phyloP scores from a whole-genome alignment of 2,329 filamentous ascomycete species.

The Diplodia corticola region DNA sequence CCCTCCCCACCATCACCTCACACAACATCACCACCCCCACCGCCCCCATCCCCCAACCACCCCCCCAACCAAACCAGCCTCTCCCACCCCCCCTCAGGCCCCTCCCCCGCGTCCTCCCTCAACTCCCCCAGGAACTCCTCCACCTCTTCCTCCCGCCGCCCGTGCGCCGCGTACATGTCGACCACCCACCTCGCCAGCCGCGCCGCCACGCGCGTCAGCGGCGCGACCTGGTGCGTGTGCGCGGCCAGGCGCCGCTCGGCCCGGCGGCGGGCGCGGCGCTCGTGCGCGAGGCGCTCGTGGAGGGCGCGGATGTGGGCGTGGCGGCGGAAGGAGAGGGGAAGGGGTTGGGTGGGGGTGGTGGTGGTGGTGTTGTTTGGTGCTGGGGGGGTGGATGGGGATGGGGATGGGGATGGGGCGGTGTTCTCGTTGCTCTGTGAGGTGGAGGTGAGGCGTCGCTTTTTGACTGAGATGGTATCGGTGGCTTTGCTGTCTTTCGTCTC shows the following conservation, averaged over 20 bases:
- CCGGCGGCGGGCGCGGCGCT: background rate
- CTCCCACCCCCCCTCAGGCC: background rate
- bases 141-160: background rate
- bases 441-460: background rate
- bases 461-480: background rate
- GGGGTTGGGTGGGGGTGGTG: background rate
- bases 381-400: background rate
- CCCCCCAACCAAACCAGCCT: background rate
- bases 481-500: background rate
- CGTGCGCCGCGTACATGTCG: background rate
- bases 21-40: background rate
- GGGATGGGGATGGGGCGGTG: background rate
- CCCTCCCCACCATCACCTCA: too few species aligned
- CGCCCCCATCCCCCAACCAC: background rate
- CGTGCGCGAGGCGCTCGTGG: background rate
- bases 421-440: too few species aligned
- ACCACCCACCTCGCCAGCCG: background rate
- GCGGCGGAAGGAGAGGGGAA: too few species aligned
- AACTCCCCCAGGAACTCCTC: background rate
- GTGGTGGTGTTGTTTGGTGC: background rate
- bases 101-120: background rate
- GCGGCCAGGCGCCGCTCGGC: too few species aligned
- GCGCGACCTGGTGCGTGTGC: background rate
- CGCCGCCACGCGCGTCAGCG: background rate
- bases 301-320: background rate